Base-by-base conservation (phyloP, 495 filamentous ascomycete species). In the Hypoxylon trugodes region DNA sequence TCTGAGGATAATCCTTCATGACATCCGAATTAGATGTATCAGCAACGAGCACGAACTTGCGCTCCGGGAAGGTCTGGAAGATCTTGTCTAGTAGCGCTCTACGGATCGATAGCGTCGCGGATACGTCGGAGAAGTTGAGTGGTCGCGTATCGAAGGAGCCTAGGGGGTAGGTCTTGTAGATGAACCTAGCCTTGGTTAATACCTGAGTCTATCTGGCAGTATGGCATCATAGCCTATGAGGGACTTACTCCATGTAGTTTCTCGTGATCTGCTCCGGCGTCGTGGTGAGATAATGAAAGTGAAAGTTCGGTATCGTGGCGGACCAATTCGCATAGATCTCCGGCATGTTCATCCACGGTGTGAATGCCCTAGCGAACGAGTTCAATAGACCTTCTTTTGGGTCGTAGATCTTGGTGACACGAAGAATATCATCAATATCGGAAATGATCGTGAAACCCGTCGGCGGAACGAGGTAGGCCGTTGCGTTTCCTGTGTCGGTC, bases 221-320 rank as follows among this genome's bases (percentile, higher is more conserved):
- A n/a, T n/a, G n/a, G 28, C 10, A 30, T 10, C 10, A 30, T 30
- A 30, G 4, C 28, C 28, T 30, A 30, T 30, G 28, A 5, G 6
- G 13, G 0, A 47, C 60, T 51, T 40, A 63, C 63, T 90, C 82
- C 88, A 90, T 90, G 76, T 92, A 93, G 59, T 86, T 87, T 5
- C 89, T 77, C 0, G 90, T 91, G 10, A 85, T 77, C 72, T 93
- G 90, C 73, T 93, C 90, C 0, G 90, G 90, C 2, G 90, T 93
- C 0, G 90, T 93, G 6, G 90, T 93, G 22, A 93, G 82, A 72
- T 93, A 93, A 73, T 93, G 90, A 77, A 92, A 93, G 71, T 92
- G 90, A 61, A 86, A 77, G 65, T 87, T 73, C 2, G 81, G 79
- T n/a, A 89, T 75, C 28, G 73, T 78, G 9, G 70, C 71, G 0